Base-by-base conservation (phyloP, 2,329 filamentous ascomycete genomes). In the Monilinia polystroma region DNA sequence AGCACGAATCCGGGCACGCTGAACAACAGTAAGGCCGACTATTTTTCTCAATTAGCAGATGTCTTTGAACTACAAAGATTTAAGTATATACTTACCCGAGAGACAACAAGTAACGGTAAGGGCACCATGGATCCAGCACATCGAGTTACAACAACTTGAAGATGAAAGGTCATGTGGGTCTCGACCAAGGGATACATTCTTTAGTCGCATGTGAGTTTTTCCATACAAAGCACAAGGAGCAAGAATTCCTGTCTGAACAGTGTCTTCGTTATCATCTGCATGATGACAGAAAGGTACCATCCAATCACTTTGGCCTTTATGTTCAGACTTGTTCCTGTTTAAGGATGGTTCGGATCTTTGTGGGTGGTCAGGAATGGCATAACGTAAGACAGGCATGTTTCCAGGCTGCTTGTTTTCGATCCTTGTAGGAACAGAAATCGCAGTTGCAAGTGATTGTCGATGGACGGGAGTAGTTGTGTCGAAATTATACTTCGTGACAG, bases 161-260 rank as follows among this genome's bases (percentile, higher is more conserved):
- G 2, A 71, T 73, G 4, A 78, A 6, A 59, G 55, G n/a, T 82
- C 78, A 8, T 77, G 77, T 1, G 79, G 75, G 66, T 81, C 78
- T 32, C 78, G 75, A 58, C 78, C 78, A 16, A 72, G 70, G 8
- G 71, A 72, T 56, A 78, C 77, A 58, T 76, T 77, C 1, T 75
- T 72, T 2, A 82, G 73, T 10, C 81, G 77, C 73, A 81, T 79
- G 18, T 80, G 73, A 2, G 79, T 81, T 58, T 78, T 78, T 6
- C 79, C 78, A 69, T 80, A 80, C 10, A 81, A 67, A 4, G 79
- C 73, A 70, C 80, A 82, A 12, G 81, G 80, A 63, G 78, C 76
- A 2, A 65, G 38, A 2, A 47, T 26, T 5, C 53, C 63, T 18
- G 18, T 23, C 12, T 47, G 18, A 62, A 79, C 79, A 8, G 78